These are phyloP conservation scores for Colletotrichum spaethianum DNA, from an alignment of 2,329 filamentous ascomycete genomes.

Conservation along the genomic window DNA sequence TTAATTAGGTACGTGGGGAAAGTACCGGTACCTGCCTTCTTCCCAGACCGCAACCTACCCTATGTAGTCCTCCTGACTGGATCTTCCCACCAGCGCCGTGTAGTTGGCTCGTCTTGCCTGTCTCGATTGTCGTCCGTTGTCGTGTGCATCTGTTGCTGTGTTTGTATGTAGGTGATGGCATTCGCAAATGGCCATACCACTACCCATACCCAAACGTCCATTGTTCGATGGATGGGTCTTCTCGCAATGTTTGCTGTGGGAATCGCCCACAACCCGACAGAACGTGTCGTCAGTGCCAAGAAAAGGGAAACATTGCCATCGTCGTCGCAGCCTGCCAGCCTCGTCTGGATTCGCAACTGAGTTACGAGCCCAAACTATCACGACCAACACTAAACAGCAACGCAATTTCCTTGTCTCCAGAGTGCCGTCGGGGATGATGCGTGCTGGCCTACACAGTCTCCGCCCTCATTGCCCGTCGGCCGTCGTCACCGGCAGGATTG, in stretches of 20 bases:
- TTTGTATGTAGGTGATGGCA: not conserved
- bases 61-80: not conserved
- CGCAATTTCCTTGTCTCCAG: conserved; percentile 2
- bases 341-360: conserved; percentile 14
- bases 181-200: not conserved
- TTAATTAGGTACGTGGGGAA: conserved; percentile 21
- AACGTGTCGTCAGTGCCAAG: conserved; percentile 11
- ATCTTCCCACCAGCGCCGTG: not conserved
- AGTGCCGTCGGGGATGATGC: conserved; percentile 6
- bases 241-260: not conserved
- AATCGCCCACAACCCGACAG: conserved; percentile 19
- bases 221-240: not conserved
- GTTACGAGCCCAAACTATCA: conserved; percentile 5
- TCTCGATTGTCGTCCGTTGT: not conserved
- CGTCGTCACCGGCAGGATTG: conserved; percentile 31
- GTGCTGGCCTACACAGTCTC: not conserved
- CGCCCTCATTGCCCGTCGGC: conserved; percentile 9
- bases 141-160: not conserved
- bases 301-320: conserved; percentile 3
- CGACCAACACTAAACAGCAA: not conserved
- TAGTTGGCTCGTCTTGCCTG: not conserved
- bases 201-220: not conserved
- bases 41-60: not conserved
- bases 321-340: conserved; percentile 29
- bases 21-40: conserved; percentile 21